Evolutionary conservation across 176 grass and related monocot genomes (phyloP).

Genomic region (Bolboschoenus planiculmis): DNA sequence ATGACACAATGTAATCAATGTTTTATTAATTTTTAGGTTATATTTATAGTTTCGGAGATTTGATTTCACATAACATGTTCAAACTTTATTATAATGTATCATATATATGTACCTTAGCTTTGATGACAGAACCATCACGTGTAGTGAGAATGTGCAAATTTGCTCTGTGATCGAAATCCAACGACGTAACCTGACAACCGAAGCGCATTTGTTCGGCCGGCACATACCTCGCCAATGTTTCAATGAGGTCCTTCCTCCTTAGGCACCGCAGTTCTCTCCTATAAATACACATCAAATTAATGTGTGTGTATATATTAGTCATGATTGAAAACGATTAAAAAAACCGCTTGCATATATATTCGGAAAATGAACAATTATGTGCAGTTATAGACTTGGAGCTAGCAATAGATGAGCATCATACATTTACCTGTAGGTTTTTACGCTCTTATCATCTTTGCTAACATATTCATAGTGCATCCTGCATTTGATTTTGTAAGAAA

Average conservation of each 20-base stretch:
- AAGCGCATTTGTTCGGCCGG: constrained; percentile 9
- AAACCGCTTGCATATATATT: no score
- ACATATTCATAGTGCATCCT: constrained; percentile 16
- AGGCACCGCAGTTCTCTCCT: constrained; percentile 23
- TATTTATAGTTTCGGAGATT: background rate
- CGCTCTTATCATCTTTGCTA: background rate
- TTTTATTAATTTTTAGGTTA: background rate
- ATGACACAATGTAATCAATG: background rate
- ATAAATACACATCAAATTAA: background rate
- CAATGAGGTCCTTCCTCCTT: constrained; percentile 17
- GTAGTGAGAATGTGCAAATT: constrained; percentile 17
- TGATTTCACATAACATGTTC: background rate
- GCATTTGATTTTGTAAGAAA: background rate
- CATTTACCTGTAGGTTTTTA: constrained; percentile 1
- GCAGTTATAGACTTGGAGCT: no score
- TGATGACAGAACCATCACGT: constrained; percentile 1
- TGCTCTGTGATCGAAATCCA: background rate
- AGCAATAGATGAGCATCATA: background rate
- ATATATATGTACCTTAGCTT: constrained; percentile 23
- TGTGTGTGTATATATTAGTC: background rate
- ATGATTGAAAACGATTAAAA: background rate
- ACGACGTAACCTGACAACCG: background rate
- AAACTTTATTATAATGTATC: background rate
- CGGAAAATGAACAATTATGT: background rate
- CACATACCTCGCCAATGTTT: constrained; percentile 10